Evolutionary conservation across 768 basidiomycete species (phyloP).

Genomic region (Tricholoma furcatifolium): DNA sequence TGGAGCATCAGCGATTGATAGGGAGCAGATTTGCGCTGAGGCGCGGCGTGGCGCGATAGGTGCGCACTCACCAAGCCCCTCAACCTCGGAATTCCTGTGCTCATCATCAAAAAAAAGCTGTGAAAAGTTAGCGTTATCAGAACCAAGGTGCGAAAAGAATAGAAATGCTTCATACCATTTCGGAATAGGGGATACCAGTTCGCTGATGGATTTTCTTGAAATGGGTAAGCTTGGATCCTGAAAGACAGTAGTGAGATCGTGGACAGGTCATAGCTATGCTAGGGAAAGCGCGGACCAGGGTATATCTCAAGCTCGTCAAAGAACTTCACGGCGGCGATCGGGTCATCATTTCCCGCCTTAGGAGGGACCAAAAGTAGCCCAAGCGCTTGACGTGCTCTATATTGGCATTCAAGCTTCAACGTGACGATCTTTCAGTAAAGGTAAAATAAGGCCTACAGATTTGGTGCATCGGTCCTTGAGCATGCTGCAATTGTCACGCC

Average conservation of each 20-base stretch:
- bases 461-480: constrained; percentile 68
- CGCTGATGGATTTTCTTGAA: constrained; percentile 72
- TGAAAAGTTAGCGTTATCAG: neutral
- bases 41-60: neutral
- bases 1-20: too few species aligned
- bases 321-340: constrained; percentile 52
- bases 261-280: neutral
- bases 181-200: constrained; percentile 74
- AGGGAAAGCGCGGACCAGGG: constrained; percentile 41
- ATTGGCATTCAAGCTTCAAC: neutral
- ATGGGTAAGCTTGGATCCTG: constrained; percentile 79
- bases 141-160: neutral
- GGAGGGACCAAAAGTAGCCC: constrained; percentile 54
- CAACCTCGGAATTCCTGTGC: constrained; percentile 59
- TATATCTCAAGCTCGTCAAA: constrained; percentile 78
- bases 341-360: constrained; percentile 22
- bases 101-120: constrained; percentile 78
- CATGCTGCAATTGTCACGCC: constrained; percentile 65
- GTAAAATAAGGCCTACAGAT: constrained; percentile 52
- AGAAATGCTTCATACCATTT: constrained; percentile 56
- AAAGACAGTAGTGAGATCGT: too few species aligned
- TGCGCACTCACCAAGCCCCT: constrained; percentile 44
- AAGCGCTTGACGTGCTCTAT: constrained; percentile 80
- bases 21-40: too few species aligned
- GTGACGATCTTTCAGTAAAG: neutral